phyloP scores from a whole-genome alignment of 306 rosid species.

The Medicago lupulina region DNA sequence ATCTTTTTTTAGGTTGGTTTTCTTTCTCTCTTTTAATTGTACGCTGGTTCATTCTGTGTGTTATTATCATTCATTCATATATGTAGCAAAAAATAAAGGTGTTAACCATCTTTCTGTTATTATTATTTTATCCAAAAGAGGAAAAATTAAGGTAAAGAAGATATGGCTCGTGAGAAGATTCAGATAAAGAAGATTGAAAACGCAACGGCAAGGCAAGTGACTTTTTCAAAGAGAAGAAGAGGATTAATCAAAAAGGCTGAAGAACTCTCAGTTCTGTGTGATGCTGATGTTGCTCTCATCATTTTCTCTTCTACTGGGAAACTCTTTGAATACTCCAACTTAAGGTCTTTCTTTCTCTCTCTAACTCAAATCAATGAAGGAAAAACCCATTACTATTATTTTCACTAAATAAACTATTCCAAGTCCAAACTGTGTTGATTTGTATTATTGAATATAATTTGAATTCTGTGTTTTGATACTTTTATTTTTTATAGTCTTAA shows the following conservation, averaged over 20 bases:
- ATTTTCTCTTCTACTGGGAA: conserved; percentile 87
- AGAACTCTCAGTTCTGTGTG: conserved; percentile 94
- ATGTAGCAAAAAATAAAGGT: conserved; percentile 1
- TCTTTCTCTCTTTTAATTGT: conserved; percentile 29
- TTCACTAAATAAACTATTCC: not conserved
- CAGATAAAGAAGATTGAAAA: conserved; percentile 96
- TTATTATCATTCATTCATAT: not conserved
- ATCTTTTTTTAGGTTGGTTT: conserved; percentile 47
- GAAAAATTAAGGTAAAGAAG: conserved; percentile 36
- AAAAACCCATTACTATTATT: not conserved
- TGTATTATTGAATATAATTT: too few relatives aligned
- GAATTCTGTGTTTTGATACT: too few relatives aligned
- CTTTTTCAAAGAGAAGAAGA: conserved; percentile 88
- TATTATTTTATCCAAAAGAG: not conserved
- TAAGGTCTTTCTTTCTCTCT: conserved; percentile 56
- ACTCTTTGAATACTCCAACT: conserved; percentile 78
- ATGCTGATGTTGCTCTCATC: conserved; percentile 89
- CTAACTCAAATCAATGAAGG: not conserved
- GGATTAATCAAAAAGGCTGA: conserved; percentile 91
- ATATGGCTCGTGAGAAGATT: conserved; percentile 93
- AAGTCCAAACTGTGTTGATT: too few relatives aligned
- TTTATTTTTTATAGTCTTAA: too few relatives aligned
- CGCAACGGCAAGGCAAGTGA: conserved; percentile 92
- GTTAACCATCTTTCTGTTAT: not conserved
- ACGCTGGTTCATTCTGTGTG: conserved; percentile 46